A percentile compares a stretch with the other conserved stretches of the same genome.
These are phyloP conservation scores for Moelleriella libera DNA, from an alignment of 2,329 filamentous ascomycete species.

Conservation along the genomic window DNA sequence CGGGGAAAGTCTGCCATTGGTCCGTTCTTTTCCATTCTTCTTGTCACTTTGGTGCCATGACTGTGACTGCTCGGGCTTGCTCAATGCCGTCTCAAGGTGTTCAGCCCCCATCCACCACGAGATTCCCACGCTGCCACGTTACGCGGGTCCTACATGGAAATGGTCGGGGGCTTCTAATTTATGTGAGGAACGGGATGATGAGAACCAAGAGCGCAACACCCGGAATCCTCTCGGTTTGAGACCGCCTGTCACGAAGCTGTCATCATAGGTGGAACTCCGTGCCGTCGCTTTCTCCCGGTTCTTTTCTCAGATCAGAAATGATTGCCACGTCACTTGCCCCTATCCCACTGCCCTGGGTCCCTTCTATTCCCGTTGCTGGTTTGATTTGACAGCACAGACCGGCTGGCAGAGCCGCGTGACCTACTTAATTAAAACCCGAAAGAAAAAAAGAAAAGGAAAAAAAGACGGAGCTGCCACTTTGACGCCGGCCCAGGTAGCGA, in stretches of 20 bases:
- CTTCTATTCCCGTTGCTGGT: background rate
- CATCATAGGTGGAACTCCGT: background rate
- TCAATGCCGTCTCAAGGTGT: background rate
- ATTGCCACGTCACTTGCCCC: background rate
- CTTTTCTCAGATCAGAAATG: background rate
- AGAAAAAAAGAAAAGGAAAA: no score
- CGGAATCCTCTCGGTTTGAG: no score
- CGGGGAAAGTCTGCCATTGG: background rate
- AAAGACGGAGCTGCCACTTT: no score
- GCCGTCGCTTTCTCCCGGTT: background rate
- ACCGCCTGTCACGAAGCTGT: no score
- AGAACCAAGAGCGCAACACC: background rate
- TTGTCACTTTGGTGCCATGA: no score
- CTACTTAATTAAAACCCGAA: no score
- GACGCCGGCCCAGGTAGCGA: no score
- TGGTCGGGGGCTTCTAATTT: background rate
- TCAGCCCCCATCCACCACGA: background rate
- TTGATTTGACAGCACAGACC: no score
- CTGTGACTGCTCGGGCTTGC: no score
- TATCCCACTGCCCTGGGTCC: background rate
- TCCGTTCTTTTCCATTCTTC: background rate
- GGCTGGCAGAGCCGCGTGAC: no score
- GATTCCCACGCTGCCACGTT: background rate
- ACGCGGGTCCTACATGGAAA: background rate
- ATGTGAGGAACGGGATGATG: background rate